Base-by-base conservation (phyloP, 2,329 filamentous ascomycete species). In the Venturia oleaginea region DNA sequence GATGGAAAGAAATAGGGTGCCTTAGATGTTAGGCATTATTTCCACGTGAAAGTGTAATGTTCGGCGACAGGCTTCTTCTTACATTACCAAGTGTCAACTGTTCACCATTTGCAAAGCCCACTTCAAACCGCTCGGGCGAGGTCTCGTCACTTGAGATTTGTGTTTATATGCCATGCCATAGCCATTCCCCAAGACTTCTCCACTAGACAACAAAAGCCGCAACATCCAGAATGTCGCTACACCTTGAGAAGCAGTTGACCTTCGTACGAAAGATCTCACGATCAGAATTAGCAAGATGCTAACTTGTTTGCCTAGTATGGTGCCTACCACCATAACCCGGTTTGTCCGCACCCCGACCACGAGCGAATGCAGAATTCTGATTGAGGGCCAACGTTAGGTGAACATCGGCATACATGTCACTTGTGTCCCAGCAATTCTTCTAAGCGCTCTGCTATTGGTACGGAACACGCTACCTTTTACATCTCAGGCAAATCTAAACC, bases 331-430 rank as follows among this genome's bases (percentile, higher is more conserved):
- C 86, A 90, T 72, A 87, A 93, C 76, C 78, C 83, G 59, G 83
- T 88, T 79, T 65, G 76, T 65, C 64, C 66, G 55, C 22, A 43
- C 37, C 55, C 27, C 34, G 13, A 30, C 2, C 43, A 13, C 59
- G 15, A 61, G 5, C 4, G 34, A 27, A 19, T 13, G 38, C 22
- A 34, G 32, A 24, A 22, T 27, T 38, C 37, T 59, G 24, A 51
- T 46, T 15, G 48, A 38, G 22, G 51, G 15, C 27, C 27, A 34
- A 27, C 46, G 64, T 70, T 15, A 87, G 85, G 80, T 89, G 76
- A 94, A 94, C 74, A 78, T 92, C 66, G 81, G 81, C 68, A 92
- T 94, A 72, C 90, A 94, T 75, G 87, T 92, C 78, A 79, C 85
- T 66, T 93, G 89, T 73, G 90, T 94, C 65, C 90, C 90, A 55